A percentile compares a stretch with the other conserved stretches of the same genome.
phyloP scores from a whole-genome alignment of 352 stramenopile species.

The Phytophthora capsici region DNA sequence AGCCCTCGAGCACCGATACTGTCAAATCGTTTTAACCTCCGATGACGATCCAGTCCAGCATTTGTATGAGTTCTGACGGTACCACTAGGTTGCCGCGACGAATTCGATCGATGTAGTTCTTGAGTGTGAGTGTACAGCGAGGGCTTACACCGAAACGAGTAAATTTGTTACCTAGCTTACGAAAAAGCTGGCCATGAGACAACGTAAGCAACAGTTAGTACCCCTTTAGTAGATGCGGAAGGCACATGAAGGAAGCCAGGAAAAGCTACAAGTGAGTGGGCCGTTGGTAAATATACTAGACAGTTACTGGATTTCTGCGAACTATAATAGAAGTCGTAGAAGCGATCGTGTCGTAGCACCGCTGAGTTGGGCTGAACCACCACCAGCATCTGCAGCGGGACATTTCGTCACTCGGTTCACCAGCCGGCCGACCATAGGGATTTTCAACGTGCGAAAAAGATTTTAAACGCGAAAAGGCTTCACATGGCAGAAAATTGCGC shows the following conservation, averaged over 20 bases:
- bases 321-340: not conserved
- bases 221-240: too few species aligned
- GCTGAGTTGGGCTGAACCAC: not conserved
- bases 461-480: not conserved
- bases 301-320: slow-evolving; percentile 6
- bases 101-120: not conserved
- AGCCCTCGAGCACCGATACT: not conserved
- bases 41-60: slow-evolving; percentile 1
- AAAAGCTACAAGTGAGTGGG: not conserved
- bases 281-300: not conserved
- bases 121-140: too few species aligned
- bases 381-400: too few species aligned
- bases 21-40: not conserved
- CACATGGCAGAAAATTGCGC: not conserved
- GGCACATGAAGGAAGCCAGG: not conserved
- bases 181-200: too few species aligned
- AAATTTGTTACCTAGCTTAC: too few species aligned
- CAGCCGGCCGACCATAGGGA: slow-evolving; percentile 11
- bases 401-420: slow-evolving; percentile 1
- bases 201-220: too few species aligned
- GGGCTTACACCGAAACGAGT: too few species aligned
- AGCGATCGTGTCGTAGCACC: not conserved
- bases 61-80: slow-evolving; percentile 10
- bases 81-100: slow-evolving; percentile 2
- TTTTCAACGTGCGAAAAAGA: slow-evolving; percentile 5